Evolutionary conservation across 805 yeast species (phyloP), one percentile per base, ranked within the genome.

Genomic region (Saccharomycopsis amapae): DNA sequence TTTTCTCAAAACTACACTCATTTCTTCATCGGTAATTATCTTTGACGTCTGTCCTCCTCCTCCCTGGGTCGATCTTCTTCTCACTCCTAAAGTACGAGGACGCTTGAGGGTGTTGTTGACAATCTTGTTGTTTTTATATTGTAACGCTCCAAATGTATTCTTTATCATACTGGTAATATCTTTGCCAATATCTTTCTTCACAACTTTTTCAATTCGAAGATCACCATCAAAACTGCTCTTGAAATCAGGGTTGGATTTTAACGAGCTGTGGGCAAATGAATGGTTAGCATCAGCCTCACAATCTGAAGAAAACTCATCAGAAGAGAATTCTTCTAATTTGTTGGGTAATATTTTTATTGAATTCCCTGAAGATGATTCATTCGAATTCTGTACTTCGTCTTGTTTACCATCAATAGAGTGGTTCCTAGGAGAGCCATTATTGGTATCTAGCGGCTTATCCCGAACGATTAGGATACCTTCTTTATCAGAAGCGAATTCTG

Each of bases 111-210:
- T 50, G 22, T 50, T 50, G 5, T 42, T 41, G 17, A 45, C 45
- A 31, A 50, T 42, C 28, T 38, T 38, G 18, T 50, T 50, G 24
- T 50, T 48, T 32, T 36, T 50, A 18, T 42, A 26, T 9, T 46
- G 49, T 2, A 50, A 19, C 3, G 53, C 53, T 2, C 53, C 53
- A 37, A 48, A 33, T 5, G 45, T 44, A 23, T 44, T 40, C 30
- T 48, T 50, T 12, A 50, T 50, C 53, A 50, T 48, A 40, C 46
- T 45, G 5, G 44, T 33, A 26, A 50, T 50, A 34, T 50, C 53
- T 18, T 20, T 44, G n/a, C 39, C 49, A 13, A 38, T 36, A 2
- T 35, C 18, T 25, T 23, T 48, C 28, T 48, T 45, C 9, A 51
- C 52, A 4, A 51, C 50, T 28, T 42, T 51, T 31, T 51, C 48